These are phyloP conservation scores for Boletus rubroflammeus DNA, from an alignment of 768 basidiomycete species.

Conservation along the genomic window DNA sequence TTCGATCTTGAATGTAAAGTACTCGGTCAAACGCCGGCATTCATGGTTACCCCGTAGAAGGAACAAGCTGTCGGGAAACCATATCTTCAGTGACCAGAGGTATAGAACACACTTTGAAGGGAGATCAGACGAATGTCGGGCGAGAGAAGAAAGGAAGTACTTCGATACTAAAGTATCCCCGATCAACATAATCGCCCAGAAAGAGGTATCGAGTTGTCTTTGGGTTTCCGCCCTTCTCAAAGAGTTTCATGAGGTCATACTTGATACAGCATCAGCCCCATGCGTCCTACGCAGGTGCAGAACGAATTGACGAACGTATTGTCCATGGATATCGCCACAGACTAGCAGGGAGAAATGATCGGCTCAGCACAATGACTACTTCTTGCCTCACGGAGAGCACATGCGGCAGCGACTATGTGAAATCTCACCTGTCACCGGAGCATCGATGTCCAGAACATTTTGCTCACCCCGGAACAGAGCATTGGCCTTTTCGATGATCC, in stretches of 20 bases:
- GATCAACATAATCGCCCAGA: conserved; percentile 72
- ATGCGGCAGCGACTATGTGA: background rate
- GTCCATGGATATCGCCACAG: conserved; percentile 21
- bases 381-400: background rate
- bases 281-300: background rate
- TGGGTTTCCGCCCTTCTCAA: conserved; percentile 73
- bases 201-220: conserved; percentile 72
- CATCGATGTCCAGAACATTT: conserved; percentile 66
- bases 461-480: conserved; percentile 56
- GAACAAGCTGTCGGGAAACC: conserved; percentile 57
- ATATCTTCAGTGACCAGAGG: conserved; percentile 61
- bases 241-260: conserved; percentile 79
- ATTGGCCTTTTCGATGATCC: conserved; percentile 58
- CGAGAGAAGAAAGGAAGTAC: conserved; percentile 31
- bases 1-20: conserved; percentile 62
- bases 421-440: conserved; percentile 62
- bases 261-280: conserved; percentile 26
- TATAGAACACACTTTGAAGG: conserved; percentile 49
- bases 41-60: conserved; percentile 65
- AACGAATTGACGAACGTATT: conserved; percentile 24
- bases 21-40: conserved; percentile 62
- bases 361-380: conserved; percentile 21
- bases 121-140: conserved; percentile 1
- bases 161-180: conserved; percentile 76
- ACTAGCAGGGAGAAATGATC: conserved; percentile 7